A percentile compares a stretch with the other conserved stretches of the same genome.
Evolutionary conservation across 148 eudicot genomes (phyloP).

Genomic region (Camellia lanceoleosa): DNA sequence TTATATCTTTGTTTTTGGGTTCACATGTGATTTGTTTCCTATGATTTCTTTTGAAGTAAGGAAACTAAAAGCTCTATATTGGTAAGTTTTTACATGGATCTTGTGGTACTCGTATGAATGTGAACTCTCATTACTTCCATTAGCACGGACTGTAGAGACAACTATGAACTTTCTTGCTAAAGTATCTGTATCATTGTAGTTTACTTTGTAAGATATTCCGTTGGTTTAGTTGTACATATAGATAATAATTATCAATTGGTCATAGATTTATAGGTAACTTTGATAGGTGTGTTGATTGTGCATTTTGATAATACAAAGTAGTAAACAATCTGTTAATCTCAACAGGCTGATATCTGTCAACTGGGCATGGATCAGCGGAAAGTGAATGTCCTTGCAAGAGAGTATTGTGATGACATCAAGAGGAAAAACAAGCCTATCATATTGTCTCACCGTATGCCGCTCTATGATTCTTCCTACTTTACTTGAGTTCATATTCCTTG

Average conservation of each 20-base stretch:
- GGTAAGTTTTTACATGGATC: background rate
- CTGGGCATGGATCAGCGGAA: slow-evolving; percentile 96
- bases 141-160: no score
- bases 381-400: slow-evolving; percentile 95
- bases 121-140: background rate
- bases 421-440: slow-evolving; percentile 96
- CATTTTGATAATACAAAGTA: background rate
- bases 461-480: background rate
- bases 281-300: background rate
- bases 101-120: background rate
- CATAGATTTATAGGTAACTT: background rate
- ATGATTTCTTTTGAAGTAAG: background rate
- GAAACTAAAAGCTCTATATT: background rate
- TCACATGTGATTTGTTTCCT: background rate
- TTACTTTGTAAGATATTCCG: background rate
- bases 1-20: background rate
- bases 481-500: background rate
- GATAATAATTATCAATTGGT: background rate
- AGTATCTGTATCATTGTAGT: background rate
- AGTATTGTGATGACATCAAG: slow-evolving; percentile 91
- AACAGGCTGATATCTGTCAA: slow-evolving; percentile 95
- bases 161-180: background rate
- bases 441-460: slow-evolving; percentile 78
- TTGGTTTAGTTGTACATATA: background rate
- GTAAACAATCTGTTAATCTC: background rate